These are phyloP conservation scores for Silene uniflora DNA, from an alignment of 148 eudicot species.

Conservation along the genomic window DNA sequence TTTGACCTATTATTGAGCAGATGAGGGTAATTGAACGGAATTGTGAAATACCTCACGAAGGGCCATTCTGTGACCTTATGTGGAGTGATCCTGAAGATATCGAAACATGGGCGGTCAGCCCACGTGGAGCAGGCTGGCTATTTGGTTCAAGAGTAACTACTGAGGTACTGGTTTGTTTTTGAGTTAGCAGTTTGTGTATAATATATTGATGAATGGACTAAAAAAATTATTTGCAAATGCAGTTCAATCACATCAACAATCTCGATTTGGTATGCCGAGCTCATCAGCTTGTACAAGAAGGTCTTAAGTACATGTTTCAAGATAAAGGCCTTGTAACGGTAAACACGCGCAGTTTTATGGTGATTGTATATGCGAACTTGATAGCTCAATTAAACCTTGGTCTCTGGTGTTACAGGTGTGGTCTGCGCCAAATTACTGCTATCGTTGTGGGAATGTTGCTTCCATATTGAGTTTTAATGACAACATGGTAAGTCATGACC, in stretches of 20 bases:
- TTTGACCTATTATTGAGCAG: conserved; percentile 36
- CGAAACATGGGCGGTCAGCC: conserved; percentile 99
- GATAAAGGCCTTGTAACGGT: conserved; percentile 99
- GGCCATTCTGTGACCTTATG: conserved; percentile 99
- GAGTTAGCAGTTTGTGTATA: conserved; percentile 1
- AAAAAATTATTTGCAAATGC: conserved; percentile 21
- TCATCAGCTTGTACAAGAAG: conserved; percentile 99
- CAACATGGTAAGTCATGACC: conserved; percentile 61
- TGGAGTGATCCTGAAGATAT: conserved; percentile 99
- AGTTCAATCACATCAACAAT: conserved; percentile 98
- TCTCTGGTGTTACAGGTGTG: conserved; percentile 62
- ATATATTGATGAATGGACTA: conserved; percentile 14
- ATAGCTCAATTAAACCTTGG: conserved; percentile 5
- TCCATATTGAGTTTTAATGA: conserved; percentile 98
- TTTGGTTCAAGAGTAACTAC: conserved; percentile 98
- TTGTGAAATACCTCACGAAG: conserved; percentile 99
- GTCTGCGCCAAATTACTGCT: conserved; percentile 99
- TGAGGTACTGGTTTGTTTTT: conserved; percentile 47
- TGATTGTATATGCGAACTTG: conserved; percentile 7
- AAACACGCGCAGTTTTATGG: conserved; percentile 24
- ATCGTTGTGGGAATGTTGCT: conserved; percentile 99
- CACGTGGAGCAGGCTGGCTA: conserved; percentile 99
- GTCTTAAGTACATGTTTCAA: conserved; percentile 98
- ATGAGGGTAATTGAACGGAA: conserved; percentile 88
- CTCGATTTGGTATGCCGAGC: conserved; percentile 98